phyloP scores from a whole-genome alignment of 2,329 filamentous ascomycete species.

The Sarocladium strictum region DNA sequence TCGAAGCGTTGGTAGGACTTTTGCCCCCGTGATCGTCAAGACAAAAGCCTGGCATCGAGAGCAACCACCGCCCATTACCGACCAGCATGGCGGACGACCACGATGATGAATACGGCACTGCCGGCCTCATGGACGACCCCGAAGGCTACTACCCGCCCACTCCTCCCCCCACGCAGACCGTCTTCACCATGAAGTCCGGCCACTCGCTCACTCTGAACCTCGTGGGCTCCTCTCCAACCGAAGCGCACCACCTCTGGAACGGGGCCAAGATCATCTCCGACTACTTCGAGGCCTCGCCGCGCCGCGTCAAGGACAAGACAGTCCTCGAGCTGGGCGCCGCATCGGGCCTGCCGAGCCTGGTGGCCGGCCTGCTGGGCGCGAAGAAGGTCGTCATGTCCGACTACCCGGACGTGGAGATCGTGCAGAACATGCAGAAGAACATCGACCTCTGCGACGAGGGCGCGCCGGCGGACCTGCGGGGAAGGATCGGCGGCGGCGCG shows the following conservation, averaged over 20 bases:
- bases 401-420: constrained; percentile 79
- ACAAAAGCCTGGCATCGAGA: background rate
- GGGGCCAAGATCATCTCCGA: constrained; percentile 71
- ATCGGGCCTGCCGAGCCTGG: constrained; percentile 75
- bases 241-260: constrained; percentile 91
- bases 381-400: constrained; percentile 73
- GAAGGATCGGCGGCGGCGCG: constrained; percentile 22
- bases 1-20: too few relatives aligned
- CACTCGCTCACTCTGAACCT: constrained; percentile 64
- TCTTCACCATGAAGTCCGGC: constrained; percentile 64
- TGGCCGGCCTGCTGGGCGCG: constrained; percentile 69
- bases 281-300: constrained; percentile 68
- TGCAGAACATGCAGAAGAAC: constrained; percentile 74
- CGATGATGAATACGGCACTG: constrained; percentile 31
- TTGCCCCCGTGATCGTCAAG: too few relatives aligned
- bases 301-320: constrained; percentile 58
- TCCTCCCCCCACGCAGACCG: constrained; percentile 66
- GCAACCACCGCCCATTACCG: background rate
- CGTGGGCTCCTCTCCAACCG: constrained; percentile 82
- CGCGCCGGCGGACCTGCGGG: constrained; percentile 12
- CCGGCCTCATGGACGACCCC: constrained; percentile 71
- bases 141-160: constrained; percentile 74
- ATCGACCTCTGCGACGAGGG: constrained; percentile 49
- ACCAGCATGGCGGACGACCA: constrained; percentile 22
- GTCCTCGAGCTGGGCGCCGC: constrained; percentile 87